A percentile compares a stretch with the other conserved stretches of the same genome.
Evolutionary conservation across 331 rosid genomes (phyloP).

Genomic region (Malus hybrid): DNA sequence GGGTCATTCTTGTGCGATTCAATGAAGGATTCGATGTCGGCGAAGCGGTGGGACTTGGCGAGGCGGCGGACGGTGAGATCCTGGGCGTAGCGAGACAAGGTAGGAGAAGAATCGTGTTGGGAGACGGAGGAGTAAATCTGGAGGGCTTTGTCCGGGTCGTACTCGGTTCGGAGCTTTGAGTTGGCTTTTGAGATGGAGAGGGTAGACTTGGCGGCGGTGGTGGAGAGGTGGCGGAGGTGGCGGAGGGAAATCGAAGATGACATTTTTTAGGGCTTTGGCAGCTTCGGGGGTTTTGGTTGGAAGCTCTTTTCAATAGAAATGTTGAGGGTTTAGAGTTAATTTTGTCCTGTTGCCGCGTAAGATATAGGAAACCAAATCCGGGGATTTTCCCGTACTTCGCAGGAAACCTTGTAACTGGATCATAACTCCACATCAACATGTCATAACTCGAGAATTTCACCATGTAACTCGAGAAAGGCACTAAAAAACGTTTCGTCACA

Average conservation of each 20-base stretch:
- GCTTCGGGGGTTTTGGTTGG: background rate
- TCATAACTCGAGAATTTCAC: too few relatives aligned
- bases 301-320: background rate
- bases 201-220: constrained; percentile 31
- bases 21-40: constrained; percentile 45
- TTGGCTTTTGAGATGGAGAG: constrained; percentile 49
- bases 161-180: constrained; percentile 40
- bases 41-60: constrained; percentile 47
- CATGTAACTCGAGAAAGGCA: too few relatives aligned
- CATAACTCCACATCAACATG: too few relatives aligned
- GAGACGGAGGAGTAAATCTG: constrained; percentile 49
- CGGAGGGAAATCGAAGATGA: constrained; percentile 30
- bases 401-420: too few relatives aligned
- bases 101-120: constrained; percentile 35
- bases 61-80: constrained; percentile 64
- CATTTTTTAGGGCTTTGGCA: constrained; percentile 30
- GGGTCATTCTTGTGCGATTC: constrained; percentile 59
- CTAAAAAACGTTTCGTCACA: too few relatives aligned
- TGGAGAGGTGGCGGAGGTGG: constrained; percentile 31
- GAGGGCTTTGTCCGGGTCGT: constrained; percentile 60
- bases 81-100: constrained; percentile 47
- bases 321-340: constrained; percentile 8
- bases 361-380: background rate
- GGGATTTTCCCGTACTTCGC: too few relatives aligned
- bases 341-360: background rate